phyloP scores from a whole-genome alignment of 2,329 filamentous ascomycete species.

The Ceratocystis lukuohia region DNA sequence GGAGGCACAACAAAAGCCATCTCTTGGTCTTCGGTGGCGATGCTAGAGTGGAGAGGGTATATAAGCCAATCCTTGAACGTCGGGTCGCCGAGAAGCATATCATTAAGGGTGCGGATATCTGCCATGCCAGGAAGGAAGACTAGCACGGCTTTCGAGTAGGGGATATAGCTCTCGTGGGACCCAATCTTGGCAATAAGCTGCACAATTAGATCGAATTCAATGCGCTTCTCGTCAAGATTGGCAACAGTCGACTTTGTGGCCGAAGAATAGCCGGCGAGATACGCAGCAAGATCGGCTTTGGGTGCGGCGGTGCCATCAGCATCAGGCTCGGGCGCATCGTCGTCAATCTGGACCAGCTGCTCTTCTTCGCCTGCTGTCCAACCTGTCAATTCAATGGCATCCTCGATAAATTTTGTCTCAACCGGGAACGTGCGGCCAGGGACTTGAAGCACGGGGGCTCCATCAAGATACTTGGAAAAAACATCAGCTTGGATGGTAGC shows the following conservation, averaged over 20 bases:
- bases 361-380: slow-evolving; percentile 46
- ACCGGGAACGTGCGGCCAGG: slow-evolving; percentile 92
- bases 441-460: slow-evolving; percentile 76
- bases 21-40: slow-evolving; percentile 93
- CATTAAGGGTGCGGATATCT: slow-evolving; percentile 79
- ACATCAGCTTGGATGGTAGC: slow-evolving; percentile 87
- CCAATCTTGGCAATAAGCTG: slow-evolving; percentile 68
- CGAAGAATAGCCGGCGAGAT: slow-evolving; percentile 58
- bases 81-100: slow-evolving; percentile 65
- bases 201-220: slow-evolving; percentile 77
- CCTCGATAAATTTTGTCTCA: slow-evolving; percentile 74
- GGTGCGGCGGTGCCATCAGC: slow-evolving; percentile 38
- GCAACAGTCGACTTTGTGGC: slow-evolving; percentile 62
- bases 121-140: slow-evolving; percentile 90
- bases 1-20: slow-evolving; percentile 80
- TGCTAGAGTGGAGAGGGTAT: slow-evolving; percentile 83
- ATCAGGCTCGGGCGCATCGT: slow-evolving; percentile 35
- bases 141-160: slow-evolving; percentile 81
- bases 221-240: slow-evolving; percentile 77
- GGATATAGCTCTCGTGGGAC: slow-evolving; percentile 47
- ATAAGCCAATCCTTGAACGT: slow-evolving; percentile 72
- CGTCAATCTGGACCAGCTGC: slow-evolving; percentile 30
- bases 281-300: slow-evolving; percentile 46
- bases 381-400: slow-evolving; percentile 77
- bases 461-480: slow-evolving; percentile 78